Conservation (phyloP, 2,329 filamentous ascomycete species). For the Talaromyces sp. region DNA sequence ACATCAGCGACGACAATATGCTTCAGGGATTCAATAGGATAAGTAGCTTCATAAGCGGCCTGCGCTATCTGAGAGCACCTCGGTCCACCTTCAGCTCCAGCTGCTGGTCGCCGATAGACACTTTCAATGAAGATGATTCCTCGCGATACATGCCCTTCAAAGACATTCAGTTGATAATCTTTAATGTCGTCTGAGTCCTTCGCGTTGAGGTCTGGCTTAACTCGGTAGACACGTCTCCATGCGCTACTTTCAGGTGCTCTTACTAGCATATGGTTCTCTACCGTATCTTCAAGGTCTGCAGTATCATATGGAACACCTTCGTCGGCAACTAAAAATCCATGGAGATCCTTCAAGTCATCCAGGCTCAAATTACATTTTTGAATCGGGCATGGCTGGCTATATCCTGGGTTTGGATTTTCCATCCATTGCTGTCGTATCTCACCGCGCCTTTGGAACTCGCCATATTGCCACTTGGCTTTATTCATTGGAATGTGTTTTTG, state of each 20-base stretch:
- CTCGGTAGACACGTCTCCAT: not conserved
- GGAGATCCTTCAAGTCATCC: not conserved
- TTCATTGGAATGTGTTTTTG: no score
- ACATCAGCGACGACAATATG: not conserved
- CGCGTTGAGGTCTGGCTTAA: not conserved
- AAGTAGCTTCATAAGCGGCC: not conserved
- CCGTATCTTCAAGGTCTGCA: not conserved
- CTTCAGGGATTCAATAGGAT: constrained; percentile 1
- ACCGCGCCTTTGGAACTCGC: not conserved
- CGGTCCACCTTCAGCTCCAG: not conserved
- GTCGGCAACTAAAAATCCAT: not conserved
- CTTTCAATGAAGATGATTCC: not conserved
- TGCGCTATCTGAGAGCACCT: not conserved
- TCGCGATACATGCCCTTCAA: not conserved
- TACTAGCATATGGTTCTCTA: not conserved
- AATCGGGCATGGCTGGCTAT: not conserved
- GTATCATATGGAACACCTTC: not conserved
- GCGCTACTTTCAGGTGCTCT: not conserved
- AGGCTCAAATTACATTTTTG: not conserved
- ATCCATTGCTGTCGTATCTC: not conserved
- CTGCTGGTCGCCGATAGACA: not conserved
- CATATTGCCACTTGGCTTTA: not conserved
- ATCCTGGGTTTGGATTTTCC: not conserved
- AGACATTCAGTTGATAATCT: not conserved
- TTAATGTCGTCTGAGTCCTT: not conserved